These are phyloP conservation scores for Podaxis sp. DNA, from an alignment of 768 basidiomycete species.

Conservation along the genomic window DNA sequence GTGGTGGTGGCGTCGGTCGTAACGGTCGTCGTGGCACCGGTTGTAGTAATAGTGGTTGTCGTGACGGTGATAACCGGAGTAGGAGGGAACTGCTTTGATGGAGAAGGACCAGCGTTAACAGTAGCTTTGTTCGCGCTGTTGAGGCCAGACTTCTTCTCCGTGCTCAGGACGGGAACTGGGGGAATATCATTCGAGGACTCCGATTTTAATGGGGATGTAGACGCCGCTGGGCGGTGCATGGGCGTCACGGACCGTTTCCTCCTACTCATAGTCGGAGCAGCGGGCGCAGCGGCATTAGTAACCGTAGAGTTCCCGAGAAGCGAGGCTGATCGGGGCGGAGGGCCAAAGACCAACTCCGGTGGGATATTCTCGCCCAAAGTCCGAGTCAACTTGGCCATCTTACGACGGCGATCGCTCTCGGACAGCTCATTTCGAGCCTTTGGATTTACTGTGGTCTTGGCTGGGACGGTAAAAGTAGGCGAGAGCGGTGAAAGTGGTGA, in stretches of 20 bases:
- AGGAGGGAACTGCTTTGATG: neutral
- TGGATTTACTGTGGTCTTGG: neutral
- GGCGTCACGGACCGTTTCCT: neutral
- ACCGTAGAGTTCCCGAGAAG: neutral
- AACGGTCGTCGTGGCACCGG: neutral
- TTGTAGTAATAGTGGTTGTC: neutral
- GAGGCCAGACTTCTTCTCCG: neutral
- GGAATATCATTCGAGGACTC: neutral
- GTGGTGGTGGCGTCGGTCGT: neutral
- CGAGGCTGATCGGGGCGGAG: constrained; percentile 6
- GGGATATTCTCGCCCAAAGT: constrained; percentile 63
- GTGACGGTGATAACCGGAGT: neutral
- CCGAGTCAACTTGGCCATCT: constrained; percentile 57
- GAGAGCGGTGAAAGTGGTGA: constrained; percentile 10
- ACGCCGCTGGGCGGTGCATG: neutral
- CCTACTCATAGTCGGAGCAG: neutral
- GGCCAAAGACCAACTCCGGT: constrained; percentile 47
- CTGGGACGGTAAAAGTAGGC: neutral
- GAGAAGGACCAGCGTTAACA: neutral
- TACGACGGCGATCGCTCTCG: constrained; percentile 36
- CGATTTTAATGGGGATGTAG: neutral
- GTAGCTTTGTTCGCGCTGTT: neutral
- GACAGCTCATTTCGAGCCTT: constrained; percentile 15
- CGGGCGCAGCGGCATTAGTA: neutral
- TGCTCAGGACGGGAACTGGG: neutral